These are phyloP conservation scores for Amanita molliuscula DNA, from an alignment of 768 basidiomycete genomes.

Conservation along the genomic window DNA sequence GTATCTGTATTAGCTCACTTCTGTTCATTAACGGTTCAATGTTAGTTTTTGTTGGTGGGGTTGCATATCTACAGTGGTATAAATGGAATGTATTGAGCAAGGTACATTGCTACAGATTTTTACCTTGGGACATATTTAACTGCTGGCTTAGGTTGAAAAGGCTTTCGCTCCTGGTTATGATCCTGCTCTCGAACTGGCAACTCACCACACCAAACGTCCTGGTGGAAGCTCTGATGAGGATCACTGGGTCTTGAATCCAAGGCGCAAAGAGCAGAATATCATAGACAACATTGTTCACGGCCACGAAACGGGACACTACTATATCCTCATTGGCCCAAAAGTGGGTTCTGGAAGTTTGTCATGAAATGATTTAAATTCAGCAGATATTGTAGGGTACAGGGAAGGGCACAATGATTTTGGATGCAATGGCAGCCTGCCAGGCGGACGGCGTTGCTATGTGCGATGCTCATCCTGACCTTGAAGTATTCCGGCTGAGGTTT, in stretches of 20 bases:
- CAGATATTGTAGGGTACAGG: constrained; percentile 49
- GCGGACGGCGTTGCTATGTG: constrained; percentile 67
- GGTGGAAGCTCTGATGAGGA: constrained; percentile 25
- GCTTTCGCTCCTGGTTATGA: constrained; percentile 78
- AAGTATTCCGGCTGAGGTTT: constrained; percentile 76
- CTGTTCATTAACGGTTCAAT: constrained; percentile 6
- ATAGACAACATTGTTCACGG: constrained; percentile 78
- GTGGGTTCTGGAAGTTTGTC: constrained; percentile 21
- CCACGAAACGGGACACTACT: constrained; percentile 61
- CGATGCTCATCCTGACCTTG: constrained; percentile 79
- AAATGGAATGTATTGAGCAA: constrained; percentile 75
- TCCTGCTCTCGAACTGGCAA: constrained; percentile 68
- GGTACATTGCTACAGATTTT: constrained; percentile 26
- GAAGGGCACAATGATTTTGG: constrained; percentile 77
- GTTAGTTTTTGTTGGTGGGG: constrained; percentile 59
- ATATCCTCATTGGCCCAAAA: constrained; percentile 70
- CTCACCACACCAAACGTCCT: constrained; percentile 26
- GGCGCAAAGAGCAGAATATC: constrained; percentile 62
- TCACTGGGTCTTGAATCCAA: constrained; percentile 50
- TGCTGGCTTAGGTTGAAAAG: constrained; percentile 48
- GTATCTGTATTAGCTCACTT: constrained; percentile 9
- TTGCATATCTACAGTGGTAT: constrained; percentile 70
- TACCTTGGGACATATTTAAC: constrained; percentile 2
- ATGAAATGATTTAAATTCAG: constrained; percentile 1
- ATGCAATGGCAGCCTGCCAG: constrained; percentile 64